Evolutionary conservation across 352 stramenopile genomes (phyloP).

Genomic region (Globisporangium cederbergense): DNA sequence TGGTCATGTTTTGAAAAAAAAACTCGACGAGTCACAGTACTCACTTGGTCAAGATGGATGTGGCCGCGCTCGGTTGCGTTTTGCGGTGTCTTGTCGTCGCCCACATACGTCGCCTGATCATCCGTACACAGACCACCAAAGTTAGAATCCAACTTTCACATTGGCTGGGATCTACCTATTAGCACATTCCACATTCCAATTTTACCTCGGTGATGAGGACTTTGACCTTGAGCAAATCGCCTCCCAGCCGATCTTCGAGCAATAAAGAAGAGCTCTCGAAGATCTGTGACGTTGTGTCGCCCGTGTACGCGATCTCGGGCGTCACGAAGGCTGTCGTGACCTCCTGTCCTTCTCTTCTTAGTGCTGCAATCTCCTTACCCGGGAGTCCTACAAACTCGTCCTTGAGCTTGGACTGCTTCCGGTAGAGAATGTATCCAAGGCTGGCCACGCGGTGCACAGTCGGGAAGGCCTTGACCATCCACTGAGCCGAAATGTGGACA

Average conservation of each 20-base stretch:
- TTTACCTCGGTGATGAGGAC: constrained; percentile 78
- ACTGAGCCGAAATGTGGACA: constrained; percentile 55
- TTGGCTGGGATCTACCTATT: background rate
- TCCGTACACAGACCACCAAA: background rate
- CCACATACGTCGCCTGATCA: constrained; percentile 60
- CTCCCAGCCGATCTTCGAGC: constrained; percentile 11
- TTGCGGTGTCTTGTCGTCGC: constrained; percentile 35
- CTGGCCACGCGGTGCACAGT: constrained; percentile 73
- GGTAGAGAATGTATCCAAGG: constrained; percentile 74
- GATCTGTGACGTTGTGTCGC: constrained; percentile 67
- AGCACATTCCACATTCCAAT: constrained; percentile 2
- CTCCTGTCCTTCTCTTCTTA: constrained; percentile 38
- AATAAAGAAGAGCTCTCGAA: constrained; percentile 25
- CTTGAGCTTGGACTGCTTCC: constrained; percentile 48
- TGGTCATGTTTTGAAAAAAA: background rate
- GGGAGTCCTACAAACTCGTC: constrained; percentile 39
- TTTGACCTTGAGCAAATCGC: constrained; percentile 59
- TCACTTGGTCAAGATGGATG: constrained; percentile 72
- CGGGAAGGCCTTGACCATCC: constrained; percentile 58
- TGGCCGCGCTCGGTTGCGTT: constrained; percentile 59
- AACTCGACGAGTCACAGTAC: background rate
- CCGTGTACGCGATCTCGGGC: constrained; percentile 79
- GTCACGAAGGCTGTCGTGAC: constrained; percentile 33
- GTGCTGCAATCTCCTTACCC: constrained; percentile 42
- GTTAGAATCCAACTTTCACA: background rate